Conservation (phyloP, 1,284 basidiomycete species). For the Uromyces viciae-fabae region DNA sequence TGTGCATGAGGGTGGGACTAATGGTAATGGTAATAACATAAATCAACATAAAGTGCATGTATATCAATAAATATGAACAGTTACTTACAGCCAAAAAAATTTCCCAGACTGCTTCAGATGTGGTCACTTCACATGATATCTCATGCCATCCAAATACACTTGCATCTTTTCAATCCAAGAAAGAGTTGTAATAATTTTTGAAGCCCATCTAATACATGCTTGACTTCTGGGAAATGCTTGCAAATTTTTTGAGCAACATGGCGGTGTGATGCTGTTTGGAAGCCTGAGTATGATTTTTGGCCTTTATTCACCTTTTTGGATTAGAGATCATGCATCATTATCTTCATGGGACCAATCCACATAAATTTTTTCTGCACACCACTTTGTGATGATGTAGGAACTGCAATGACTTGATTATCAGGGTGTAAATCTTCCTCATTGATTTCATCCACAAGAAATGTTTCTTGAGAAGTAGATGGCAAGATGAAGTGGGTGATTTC, state of each 20-base stretch:
- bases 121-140: not conserved
- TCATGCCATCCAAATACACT: conserved; percentile 9
- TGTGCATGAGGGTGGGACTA: not conserved
- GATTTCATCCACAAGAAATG: too few relatives aligned
- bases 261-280: not conserved
- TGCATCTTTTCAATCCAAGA: not conserved
- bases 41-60: not conserved
- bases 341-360: too few relatives aligned
- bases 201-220: not conserved
- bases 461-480: too few relatives aligned
- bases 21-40: not conserved
- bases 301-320: not conserved
- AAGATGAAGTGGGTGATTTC: too few relatives aligned
- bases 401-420: too few relatives aligned
- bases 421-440: too few relatives aligned
- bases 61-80: not conserved
- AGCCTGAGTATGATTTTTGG: not conserved
- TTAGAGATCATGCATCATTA: not conserved
- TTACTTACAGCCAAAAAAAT: not conserved
- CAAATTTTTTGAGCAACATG: not conserved
- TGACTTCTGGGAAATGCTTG: not conserved
- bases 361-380: too few relatives aligned
- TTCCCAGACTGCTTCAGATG: not conserved
- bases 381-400: too few relatives aligned
- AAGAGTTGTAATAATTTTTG: not conserved